Base-by-base conservation (phyloP, 768 basidiomycete species). In the Lepiota venenata region DNA sequence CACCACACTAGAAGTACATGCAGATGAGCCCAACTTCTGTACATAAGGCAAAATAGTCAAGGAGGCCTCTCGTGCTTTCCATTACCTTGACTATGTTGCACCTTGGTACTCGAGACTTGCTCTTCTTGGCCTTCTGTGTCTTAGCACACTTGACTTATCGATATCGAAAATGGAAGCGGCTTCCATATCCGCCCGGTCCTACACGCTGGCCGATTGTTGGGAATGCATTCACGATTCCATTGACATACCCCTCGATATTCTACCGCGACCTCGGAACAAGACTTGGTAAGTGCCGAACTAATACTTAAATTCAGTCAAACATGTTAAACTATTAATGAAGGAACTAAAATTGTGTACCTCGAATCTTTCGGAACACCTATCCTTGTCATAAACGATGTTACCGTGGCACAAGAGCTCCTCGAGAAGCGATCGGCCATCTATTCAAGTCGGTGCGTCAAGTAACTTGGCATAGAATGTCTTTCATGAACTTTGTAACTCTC, bases 381-480 rank as follows among this genome's bases (percentile, higher is more conserved):
- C 2, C 6, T 60, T 16, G 18, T 60, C 22, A 29, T 60, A 9
- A 45, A 57, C 43, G 47, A 52, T n/a, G 3, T 55, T 14, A 38
- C 53, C 1, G 46, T 46, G 29, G 56, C 49, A 22, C 15, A 22
- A 3, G 56, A 51, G 5, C 56, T 60, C 9, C 18, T 60, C 12
- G 59, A 52, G 15, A 60, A 52, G 27, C 41, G 59, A 3, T 58
- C 57, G 2, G 49, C 32, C 1, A 37, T 49, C 10, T 60, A 60
- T 36, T 54, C 48, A 6, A 43, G 45, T 40, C 41, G 52, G 48
- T 58, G 22, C 12, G 35, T 18, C 9, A 12, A 16, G 14, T 14
- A 47, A 0, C 10, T 12, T 35, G n/a, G 14, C 15, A 18, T 40
- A 8, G n/a, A 29, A 32, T 3, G 25, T 2, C 45, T 16, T 22